Evolutionary conservation across 1,284 basidiomycete genomes (phyloP).

Genomic region (Pascua guehoae): DNA sequence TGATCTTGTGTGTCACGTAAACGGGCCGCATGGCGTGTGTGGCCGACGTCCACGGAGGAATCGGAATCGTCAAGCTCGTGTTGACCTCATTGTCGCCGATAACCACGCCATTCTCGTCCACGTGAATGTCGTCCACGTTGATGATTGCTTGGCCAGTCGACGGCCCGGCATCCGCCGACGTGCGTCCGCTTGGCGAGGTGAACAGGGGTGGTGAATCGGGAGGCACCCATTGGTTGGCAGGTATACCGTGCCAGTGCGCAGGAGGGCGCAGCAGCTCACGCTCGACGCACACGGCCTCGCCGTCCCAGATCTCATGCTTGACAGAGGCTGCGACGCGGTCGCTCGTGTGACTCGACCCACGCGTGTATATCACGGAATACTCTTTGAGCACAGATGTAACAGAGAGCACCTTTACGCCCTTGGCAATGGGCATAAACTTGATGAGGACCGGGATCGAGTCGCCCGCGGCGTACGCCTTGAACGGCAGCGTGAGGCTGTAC

Average conservation of each 20-base stretch:
- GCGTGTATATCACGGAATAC: constrained; percentile 61
- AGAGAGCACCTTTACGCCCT: constrained; percentile 70
- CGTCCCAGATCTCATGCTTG: constrained; percentile 68
- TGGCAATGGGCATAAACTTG: constrained; percentile 80
- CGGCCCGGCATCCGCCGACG: background rate
- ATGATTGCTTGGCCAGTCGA: background rate
- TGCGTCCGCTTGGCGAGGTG: background rate
- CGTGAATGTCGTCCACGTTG: constrained; percentile 11
- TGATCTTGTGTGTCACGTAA: constrained; percentile 62
- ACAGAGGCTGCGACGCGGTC: constrained; percentile 61
- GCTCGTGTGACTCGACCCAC: constrained; percentile 61
- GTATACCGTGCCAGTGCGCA: constrained; percentile 17
- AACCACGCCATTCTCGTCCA: constrained; percentile 17
- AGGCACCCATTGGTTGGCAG: too few relatives aligned
- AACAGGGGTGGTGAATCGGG: background rate
- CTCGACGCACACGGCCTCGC: constrained; percentile 52
- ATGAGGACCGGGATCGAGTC: constrained; percentile 74
- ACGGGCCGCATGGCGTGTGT: constrained; percentile 65
- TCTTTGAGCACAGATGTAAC: constrained; percentile 72
- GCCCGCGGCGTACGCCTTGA: constrained; percentile 77
- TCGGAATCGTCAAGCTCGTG: constrained; percentile 49
- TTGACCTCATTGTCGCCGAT: constrained; percentile 52
- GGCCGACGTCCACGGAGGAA: constrained; percentile 54
- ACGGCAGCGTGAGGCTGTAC: constrained; percentile 65
- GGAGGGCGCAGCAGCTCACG: constrained; percentile 30